Evolutionary conservation across 441 rosid species (phyloP).

Genomic region (Jatropha multifida): DNA sequence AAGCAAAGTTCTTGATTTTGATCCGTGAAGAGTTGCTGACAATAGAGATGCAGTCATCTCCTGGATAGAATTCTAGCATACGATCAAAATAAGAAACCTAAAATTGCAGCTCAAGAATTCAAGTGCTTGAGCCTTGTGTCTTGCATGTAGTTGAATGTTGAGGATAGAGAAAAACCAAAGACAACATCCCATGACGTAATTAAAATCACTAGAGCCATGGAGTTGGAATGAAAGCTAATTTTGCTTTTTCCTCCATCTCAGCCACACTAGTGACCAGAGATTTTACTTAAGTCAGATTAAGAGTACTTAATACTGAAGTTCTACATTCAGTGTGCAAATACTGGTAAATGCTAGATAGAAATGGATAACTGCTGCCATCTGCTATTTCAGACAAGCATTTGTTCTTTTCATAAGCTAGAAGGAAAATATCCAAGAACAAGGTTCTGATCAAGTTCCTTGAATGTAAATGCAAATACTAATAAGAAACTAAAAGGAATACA

Average conservation of each 20-base stretch:
- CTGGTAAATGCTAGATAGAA: background rate
- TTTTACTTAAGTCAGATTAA: background rate
- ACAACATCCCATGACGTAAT: background rate
- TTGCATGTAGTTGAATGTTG: background rate
- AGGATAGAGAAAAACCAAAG: background rate
- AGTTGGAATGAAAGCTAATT: constrained; percentile 1
- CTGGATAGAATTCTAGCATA: constrained; percentile 41
- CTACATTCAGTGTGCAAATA: background rate
- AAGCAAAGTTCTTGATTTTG: constrained; percentile 51
- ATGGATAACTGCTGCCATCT: background rate
- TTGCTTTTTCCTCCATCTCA: background rate
- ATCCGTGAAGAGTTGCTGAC: constrained; percentile 74
- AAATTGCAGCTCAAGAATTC: background rate
- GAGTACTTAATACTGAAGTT: background rate
- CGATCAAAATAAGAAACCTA: constrained; percentile 13
- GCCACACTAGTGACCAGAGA: background rate
- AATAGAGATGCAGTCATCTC: constrained; percentile 94
- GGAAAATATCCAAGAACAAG: background rate
- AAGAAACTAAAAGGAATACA: background rate
- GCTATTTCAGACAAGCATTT: background rate
- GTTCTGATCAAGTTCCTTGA: background rate
- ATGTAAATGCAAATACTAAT: background rate
- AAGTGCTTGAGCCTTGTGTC: background rate
- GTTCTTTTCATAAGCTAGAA: background rate
- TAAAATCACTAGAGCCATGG: background rate